Evolutionary conservation across 1,284 basidiomycete genomes (phyloP).

Genomic region (Agroathelia rolfsii): DNA sequence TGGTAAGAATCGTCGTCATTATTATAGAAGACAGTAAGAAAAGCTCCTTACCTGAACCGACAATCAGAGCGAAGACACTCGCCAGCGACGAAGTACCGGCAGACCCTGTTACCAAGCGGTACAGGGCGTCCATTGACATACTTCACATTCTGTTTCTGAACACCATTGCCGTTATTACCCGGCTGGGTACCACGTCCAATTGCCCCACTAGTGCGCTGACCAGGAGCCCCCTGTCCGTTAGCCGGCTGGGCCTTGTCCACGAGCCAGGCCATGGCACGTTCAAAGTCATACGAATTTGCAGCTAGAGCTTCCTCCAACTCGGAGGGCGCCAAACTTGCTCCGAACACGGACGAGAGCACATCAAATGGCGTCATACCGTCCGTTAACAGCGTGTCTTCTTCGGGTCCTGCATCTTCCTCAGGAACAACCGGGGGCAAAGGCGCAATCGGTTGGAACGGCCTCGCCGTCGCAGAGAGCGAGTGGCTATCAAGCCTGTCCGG

Average conservation of each 20-base stretch:
- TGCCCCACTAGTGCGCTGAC: neutral
- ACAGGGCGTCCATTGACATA: slow-evolving; percentile 50
- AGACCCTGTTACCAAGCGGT: slow-evolving; percentile 67
- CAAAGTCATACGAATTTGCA: slow-evolving; percentile 87
- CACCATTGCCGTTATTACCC: neutral
- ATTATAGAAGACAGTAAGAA: slow-evolving; percentile 1
- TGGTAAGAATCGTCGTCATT: slow-evolving; percentile 7
- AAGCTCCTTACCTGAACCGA: slow-evolving; percentile 74
- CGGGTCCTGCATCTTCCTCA: slow-evolving; percentile 40
- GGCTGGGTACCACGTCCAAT: neutral
- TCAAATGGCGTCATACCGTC: slow-evolving; percentile 96
- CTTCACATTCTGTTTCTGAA: too few species aligned
- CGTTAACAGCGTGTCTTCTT: slow-evolving; percentile 44
- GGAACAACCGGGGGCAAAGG: slow-evolving; percentile 22
- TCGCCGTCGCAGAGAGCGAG: neutral
- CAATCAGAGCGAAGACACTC: slow-evolving; percentile 95
- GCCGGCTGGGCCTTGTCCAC: slow-evolving; percentile 59
- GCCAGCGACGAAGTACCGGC: slow-evolving; percentile 92
- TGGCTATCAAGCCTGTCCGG: slow-evolving; percentile 23
- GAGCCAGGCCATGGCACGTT: slow-evolving; percentile 87
- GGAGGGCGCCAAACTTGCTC: slow-evolving; percentile 75
- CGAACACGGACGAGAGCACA: slow-evolving; percentile 89
- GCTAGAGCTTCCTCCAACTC: slow-evolving; percentile 91
- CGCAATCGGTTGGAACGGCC: neutral
- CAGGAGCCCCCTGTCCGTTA: slow-evolving; percentile 31